phyloP scores from a whole-genome alignment of 768 basidiomycete genomes.

The Mycena belliarum region DNA sequence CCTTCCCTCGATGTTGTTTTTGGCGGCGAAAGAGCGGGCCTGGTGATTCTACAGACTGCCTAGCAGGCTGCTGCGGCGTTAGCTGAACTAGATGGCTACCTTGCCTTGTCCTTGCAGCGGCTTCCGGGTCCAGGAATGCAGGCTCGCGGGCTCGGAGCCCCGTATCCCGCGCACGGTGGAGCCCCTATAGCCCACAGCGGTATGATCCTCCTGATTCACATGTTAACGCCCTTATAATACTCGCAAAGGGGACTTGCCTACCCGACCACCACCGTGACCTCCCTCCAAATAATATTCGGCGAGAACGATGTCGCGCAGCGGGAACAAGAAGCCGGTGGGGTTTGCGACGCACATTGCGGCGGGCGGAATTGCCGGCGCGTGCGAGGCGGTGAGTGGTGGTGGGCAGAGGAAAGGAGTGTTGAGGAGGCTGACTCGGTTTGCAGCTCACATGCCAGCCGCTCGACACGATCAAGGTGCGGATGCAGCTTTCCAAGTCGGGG shows the following conservation, averaged over 20 bases:
- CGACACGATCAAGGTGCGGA: slow-evolving; percentile 99
- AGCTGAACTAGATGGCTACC: too few species aligned
- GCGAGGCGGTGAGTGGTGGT: slow-evolving; percentile 73
- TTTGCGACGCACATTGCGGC: slow-evolving; percentile 92
- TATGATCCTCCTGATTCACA: slow-evolving; percentile 8
- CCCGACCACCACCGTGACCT: neutral
- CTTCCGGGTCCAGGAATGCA: neutral
- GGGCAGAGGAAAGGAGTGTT: neutral
- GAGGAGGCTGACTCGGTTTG: neutral
- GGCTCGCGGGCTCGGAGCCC: neutral
- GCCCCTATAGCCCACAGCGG: neutral
- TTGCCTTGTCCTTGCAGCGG: neutral
- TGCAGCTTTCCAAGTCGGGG: slow-evolving; percentile 92
- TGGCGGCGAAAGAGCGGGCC: neutral
- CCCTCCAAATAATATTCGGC: too few species aligned
- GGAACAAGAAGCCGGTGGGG: slow-evolving; percentile 72
- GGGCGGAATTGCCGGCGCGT: slow-evolving; percentile 90
- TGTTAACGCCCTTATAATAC: slow-evolving; percentile 4
- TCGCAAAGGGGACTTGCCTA: too few species aligned
- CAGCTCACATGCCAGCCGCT: slow-evolving; percentile 88
- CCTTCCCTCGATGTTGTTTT: neutral
- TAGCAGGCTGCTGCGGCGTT: neutral
- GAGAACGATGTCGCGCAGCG: slow-evolving; percentile 49
- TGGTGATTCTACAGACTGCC: neutral
- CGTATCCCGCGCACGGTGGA: neutral